These are phyloP conservation scores for Elaeis guineensis DNA, from an alignment of 176 grass and related monocot genomes.

Conservation along the genomic window DNA sequence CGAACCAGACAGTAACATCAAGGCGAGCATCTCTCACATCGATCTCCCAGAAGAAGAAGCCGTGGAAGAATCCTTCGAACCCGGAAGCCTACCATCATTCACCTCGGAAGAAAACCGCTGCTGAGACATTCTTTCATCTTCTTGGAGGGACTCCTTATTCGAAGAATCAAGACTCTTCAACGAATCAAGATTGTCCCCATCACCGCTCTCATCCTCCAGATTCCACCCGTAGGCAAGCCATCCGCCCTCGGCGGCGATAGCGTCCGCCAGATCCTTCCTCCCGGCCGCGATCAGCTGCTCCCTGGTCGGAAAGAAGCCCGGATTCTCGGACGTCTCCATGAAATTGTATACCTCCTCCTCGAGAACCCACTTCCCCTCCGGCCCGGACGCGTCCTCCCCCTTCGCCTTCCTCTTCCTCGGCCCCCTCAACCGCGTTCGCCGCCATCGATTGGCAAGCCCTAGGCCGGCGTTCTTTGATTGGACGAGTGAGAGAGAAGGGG, in stretches of 20 bases:
- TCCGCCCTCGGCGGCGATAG: slow-evolving; percentile 41
- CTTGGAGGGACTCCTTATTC: neutral
- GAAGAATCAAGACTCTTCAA: neutral
- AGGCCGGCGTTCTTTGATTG: no score
- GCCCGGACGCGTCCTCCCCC: neutral
- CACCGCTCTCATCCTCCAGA: neutral
- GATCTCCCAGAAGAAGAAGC: slow-evolving; percentile 39
- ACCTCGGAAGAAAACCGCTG: neutral
- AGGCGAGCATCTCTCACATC: slow-evolving; percentile 16
- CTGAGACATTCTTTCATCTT: neutral
- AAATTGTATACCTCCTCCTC: slow-evolving; percentile 91
- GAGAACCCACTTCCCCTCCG: slow-evolving; percentile 13
- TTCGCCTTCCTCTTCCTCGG: slow-evolving; percentile 1
- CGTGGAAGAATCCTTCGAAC: neutral
- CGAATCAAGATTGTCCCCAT: neutral
- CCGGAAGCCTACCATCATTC: neutral
- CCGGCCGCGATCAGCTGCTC: slow-evolving; percentile 61
- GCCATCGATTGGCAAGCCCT: no score
- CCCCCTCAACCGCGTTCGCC: neutral
- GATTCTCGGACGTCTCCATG: slow-evolving; percentile 69
- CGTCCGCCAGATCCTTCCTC: slow-evolving; percentile 53
- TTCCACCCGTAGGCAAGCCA: slow-evolving; percentile 92
- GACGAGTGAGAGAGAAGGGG: no score
- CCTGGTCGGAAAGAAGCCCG: slow-evolving; percentile 58
- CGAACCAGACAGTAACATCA: neutral